Evolutionary conservation across 495 filamentous ascomycete species (phyloP).

Genomic region (Thozetella sp.): DNA sequence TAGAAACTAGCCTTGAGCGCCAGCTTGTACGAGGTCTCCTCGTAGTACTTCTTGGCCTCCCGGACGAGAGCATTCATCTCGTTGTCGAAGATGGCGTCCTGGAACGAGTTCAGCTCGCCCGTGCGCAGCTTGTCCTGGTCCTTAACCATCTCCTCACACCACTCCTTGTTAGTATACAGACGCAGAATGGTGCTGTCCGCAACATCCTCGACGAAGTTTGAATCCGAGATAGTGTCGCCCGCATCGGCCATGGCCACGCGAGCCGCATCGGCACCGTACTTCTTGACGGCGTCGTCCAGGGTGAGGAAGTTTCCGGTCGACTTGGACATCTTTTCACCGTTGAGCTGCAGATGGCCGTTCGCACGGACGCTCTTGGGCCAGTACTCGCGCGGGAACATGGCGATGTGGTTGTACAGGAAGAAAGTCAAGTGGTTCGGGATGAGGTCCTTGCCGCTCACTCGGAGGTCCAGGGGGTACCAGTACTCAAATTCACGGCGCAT

Average conservation of each 20-base stretch:
- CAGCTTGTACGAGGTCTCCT: constrained; percentile 82
- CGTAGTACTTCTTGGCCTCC: constrained; percentile 77
- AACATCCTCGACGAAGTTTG: constrained; percentile 95
- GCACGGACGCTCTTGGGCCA: constrained; percentile 83
- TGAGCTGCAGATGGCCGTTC: constrained; percentile 92
- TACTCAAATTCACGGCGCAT: constrained; percentile 94
- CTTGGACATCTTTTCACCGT: constrained; percentile 98
- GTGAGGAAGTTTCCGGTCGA: constrained; percentile 96
- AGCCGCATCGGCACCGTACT: constrained; percentile 93
- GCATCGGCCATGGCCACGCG: constrained; percentile 92
- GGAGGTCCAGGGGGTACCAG: constrained; percentile 91
- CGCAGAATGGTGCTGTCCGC: constrained; percentile 89
- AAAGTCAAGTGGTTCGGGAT: constrained; percentile 93
- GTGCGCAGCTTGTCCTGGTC: constrained; percentile 70
- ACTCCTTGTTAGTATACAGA: constrained; percentile 83
- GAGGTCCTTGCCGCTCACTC: constrained; percentile 83
- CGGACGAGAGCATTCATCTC: constrained; percentile 84
- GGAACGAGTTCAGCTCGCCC: constrained; percentile 74
- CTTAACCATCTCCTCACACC: constrained; percentile 83
- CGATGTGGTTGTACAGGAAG: constrained; percentile 93
- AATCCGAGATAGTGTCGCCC: constrained; percentile 92
- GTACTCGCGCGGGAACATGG: constrained; percentile 82
- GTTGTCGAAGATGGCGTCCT: constrained; percentile 90
- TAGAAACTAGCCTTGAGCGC: constrained; percentile 90
- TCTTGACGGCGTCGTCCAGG: constrained; percentile 79